Evolutionary conservation across 768 basidiomycete genomes (phyloP).

Genomic region (Leccinellum rugosiceps): DNA sequence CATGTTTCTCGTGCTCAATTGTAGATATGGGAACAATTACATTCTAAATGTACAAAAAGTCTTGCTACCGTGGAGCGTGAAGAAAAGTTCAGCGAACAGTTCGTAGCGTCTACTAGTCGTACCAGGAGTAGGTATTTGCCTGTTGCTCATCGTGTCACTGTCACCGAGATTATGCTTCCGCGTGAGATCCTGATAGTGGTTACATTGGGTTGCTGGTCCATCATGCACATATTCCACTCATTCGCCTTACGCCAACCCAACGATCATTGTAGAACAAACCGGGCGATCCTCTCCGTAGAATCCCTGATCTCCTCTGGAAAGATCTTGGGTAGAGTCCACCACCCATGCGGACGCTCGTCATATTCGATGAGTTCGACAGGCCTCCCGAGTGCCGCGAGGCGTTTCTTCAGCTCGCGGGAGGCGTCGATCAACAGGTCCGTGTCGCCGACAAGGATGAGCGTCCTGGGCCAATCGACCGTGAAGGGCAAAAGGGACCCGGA

Average conservation of each 20-base stretch:
- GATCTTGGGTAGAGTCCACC: constrained; percentile 15
- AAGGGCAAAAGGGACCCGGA: constrained; percentile 17
- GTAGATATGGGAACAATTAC: constrained; percentile 20
- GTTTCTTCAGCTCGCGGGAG: constrained; percentile 10
- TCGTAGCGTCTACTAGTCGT: too few species aligned
- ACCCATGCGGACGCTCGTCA: constrained; percentile 18
- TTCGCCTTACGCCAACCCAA: background rate
- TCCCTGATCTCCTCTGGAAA: constrained; percentile 16
- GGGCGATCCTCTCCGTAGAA: constrained; percentile 9
- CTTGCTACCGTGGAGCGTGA: too few species aligned
- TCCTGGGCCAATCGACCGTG: constrained; percentile 18
- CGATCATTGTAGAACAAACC: background rate
- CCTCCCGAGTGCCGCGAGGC: background rate
- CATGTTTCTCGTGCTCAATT: constrained; percentile 16
- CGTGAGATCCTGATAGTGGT: too few species aligned
- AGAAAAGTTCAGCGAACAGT: too few species aligned
- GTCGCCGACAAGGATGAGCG: constrained; percentile 19
- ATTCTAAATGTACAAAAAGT: too few species aligned
- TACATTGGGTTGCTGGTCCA: too few species aligned
- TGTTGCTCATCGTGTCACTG: too few species aligned
- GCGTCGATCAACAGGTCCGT: constrained; percentile 13
- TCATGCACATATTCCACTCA: background rate
- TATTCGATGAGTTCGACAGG: constrained; percentile 26
- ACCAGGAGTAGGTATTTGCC: too few species aligned
- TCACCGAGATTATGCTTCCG: too few species aligned